Percentiles rank a stretch among this genome's conserved stretches.
phyloP scores from a whole-genome alignment of 768 basidiomycete species.

The Phylloporus sp. region DNA sequence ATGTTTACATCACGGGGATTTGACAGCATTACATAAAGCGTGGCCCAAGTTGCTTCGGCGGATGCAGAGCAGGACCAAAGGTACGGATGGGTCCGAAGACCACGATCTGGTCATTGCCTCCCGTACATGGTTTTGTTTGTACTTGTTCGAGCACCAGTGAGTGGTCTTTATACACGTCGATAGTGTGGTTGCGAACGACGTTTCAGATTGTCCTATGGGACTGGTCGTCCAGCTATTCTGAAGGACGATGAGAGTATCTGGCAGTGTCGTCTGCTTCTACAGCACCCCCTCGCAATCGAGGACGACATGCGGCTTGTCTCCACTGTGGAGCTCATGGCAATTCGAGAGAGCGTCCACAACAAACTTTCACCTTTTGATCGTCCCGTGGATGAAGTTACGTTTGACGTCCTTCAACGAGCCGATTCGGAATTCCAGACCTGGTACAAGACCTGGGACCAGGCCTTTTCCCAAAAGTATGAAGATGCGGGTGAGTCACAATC shows the following conservation, averaged over 20 bases:
- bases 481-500: conserved; percentile 55
- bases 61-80: conserved; percentile 62
- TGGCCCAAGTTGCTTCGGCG: conserved; percentile 79
- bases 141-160: conserved; percentile 91
- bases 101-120: conserved; percentile 75
- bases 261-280: conserved; percentile 71
- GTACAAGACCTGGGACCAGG: conserved; percentile 76
- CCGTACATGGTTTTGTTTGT: conserved; percentile 90
- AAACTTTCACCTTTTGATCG: conserved; percentile 74
- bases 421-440: conserved; percentile 76
- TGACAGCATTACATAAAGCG: conserved; percentile 79
- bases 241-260: conserved; percentile 90
- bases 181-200: background rate
- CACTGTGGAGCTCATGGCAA: conserved; percentile 87
- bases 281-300: conserved; percentile 84
- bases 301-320: conserved; percentile 95
- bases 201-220: conserved; percentile 87
- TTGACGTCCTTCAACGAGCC: conserved; percentile 65
- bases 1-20: conserved; percentile 6
- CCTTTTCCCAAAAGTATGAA: conserved; percentile 77
- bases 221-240: conserved; percentile 86
- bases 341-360: conserved; percentile 83
- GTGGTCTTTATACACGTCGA: conserved; percentile 25
- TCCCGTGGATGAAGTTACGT: conserved; percentile 68
- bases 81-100: conserved; percentile 52